These are phyloP conservation scores for Melampsora medusae DNA, from an alignment of 1,284 basidiomycete species.

Conservation along the genomic window DNA sequence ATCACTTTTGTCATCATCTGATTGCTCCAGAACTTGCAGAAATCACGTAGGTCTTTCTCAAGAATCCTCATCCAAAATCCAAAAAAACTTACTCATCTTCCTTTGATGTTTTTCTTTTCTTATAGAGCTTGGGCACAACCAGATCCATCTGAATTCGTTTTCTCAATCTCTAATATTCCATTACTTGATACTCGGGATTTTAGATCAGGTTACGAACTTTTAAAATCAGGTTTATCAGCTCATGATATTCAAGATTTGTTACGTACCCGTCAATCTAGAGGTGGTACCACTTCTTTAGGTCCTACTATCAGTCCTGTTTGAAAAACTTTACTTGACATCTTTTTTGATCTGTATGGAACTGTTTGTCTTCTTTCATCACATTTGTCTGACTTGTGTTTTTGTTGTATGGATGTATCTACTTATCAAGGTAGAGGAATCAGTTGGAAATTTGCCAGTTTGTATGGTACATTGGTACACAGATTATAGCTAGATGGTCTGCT, in stretches of 20 bases:
- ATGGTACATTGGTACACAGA: too few species aligned
- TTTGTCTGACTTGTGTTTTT: too few species aligned
- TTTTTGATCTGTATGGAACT: too few species aligned
- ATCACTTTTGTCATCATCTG: constrained; percentile 41
- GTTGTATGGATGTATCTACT: too few species aligned
- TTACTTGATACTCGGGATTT: background rate
- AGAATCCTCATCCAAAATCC: background rate
- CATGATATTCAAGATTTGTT: background rate
- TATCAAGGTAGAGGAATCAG: too few species aligned
- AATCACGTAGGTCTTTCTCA: constrained; percentile 23
- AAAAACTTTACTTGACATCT: too few species aligned
- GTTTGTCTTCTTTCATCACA: too few species aligned
- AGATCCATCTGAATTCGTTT: background rate
- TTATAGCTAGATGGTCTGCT: too few species aligned
- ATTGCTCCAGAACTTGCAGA: constrained; percentile 31
- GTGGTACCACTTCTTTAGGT: background rate
- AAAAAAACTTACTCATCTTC: too few species aligned
- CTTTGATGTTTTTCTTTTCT: background rate
- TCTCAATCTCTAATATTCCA: background rate
- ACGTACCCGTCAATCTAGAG: background rate
- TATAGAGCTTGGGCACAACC: constrained; percentile 3
- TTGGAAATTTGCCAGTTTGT: too few species aligned
- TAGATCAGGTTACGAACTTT: background rate
- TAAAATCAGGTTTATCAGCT: background rate
- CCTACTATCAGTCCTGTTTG: background rate